phyloP scores from a whole-genome alignment of 139 green algal genomes.

The Chlorella sorokiniana region DNA sequence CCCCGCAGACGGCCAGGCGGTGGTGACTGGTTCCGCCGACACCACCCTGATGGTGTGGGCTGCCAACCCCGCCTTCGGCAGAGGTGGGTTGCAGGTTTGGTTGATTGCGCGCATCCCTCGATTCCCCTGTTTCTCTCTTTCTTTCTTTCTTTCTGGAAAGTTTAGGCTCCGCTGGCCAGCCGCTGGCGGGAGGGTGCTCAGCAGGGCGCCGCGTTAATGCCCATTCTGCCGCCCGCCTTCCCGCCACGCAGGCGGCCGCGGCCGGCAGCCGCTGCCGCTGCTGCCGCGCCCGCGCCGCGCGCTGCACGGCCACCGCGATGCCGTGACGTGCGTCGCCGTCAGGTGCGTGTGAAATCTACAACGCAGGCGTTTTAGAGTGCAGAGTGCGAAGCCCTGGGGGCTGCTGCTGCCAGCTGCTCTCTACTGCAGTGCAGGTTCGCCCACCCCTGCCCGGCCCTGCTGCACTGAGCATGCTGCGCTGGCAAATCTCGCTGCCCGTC shows the following conservation, averaged over 20 bases:
- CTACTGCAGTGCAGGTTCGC: too few species aligned
- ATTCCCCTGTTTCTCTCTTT: too few species aligned
- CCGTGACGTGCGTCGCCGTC: slow-evolving; percentile 59
- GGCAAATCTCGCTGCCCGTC: background rate
- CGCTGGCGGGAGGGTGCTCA: too few species aligned
- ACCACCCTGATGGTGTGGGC: slow-evolving; percentile 73
- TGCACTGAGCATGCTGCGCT: background rate
- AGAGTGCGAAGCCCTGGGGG: too few species aligned
- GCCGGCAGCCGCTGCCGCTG: slow-evolving; percentile 32
- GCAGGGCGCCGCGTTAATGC: too few species aligned
- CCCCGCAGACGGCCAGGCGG: slow-evolving; percentile 8
- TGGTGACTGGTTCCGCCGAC: slow-evolving; percentile 67
- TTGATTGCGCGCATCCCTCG: background rate
- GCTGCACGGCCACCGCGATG: slow-evolving; percentile 65
- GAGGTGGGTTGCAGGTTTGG: background rate
- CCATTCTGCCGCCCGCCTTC: background rate
- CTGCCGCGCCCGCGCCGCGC: slow-evolving; percentile 42
- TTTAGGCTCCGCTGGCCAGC: too few species aligned
- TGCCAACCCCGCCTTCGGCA: slow-evolving; percentile 2
- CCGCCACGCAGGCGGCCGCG: background rate
- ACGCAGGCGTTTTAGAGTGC: too few species aligned
- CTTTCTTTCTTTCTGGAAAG: too few species aligned
- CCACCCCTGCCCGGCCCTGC: background rate
- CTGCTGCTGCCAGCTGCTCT: too few species aligned
- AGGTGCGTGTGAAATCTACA: too few species aligned